Evolutionary conservation across 164 flowering plant genomes (phyloP).

Genomic region (Euptelea pleiosperma): DNA sequence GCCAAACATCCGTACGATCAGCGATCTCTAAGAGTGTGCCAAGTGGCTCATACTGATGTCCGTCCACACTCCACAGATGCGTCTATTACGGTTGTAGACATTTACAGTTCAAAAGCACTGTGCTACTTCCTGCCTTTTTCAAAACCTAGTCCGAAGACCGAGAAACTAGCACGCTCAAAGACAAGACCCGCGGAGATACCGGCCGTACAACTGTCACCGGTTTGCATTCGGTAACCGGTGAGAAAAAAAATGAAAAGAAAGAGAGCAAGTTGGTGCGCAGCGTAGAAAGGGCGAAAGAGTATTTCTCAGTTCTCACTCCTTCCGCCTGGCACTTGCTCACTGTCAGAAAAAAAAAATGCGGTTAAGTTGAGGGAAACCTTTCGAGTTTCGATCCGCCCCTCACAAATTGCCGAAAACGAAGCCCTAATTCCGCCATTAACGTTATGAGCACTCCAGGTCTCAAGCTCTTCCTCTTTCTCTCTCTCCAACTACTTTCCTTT

Average conservation of each 20-base stretch:
- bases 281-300: neutral
- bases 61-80: too few relatives aligned
- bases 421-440: conserved; percentile 9
- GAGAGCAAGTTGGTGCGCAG: too few relatives aligned
- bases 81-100: too few relatives aligned
- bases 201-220: neutral
- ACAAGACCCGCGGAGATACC: neutral
- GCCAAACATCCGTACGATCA: too few relatives aligned
- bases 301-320: conserved; percentile 9
- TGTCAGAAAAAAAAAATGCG: conserved; percentile 6
- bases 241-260: neutral
- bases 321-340: conserved; percentile 6
- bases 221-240: neutral
- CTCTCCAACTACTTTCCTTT: neutral
- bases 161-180: neutral
- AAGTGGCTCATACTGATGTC: too few relatives aligned
- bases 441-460: neutral
- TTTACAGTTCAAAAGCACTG: too few relatives aligned
- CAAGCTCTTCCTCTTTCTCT: neutral
- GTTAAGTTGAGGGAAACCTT: neutral
- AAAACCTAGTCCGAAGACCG: too few relatives aligned
- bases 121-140: too few relatives aligned
- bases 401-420: neutral
- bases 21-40: too few relatives aligned
- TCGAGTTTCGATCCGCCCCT: neutral